These are phyloP conservation scores for Oxyria digyna DNA, from an alignment of 148 eudicot species.

Conservation along the genomic window DNA sequence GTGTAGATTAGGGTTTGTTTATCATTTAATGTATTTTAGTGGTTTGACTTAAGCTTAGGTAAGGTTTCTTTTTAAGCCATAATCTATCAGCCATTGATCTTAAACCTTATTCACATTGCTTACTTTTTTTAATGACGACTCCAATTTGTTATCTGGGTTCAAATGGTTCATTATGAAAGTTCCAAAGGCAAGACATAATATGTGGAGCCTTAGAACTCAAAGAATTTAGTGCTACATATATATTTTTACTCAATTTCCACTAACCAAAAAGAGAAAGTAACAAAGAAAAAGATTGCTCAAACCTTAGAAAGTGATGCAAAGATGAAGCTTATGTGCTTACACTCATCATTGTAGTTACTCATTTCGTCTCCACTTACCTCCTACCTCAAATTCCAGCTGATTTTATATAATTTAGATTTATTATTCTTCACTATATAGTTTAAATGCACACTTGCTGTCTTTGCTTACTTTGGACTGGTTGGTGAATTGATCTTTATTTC, in stretches of 20 bases:
- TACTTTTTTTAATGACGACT: neutral
- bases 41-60: neutral
- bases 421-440: neutral
- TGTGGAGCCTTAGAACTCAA: neutral
- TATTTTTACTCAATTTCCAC: neutral
- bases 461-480: neutral
- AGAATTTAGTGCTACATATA: neutral
- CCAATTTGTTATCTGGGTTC: neutral
- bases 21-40: neutral
- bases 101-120: neutral
- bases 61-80: neutral
- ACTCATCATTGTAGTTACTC: slow-evolving; percentile 4
- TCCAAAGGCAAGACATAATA: neutral
- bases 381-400: neutral
- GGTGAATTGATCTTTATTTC: too few species aligned
- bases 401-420: neutral
- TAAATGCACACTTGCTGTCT: neutral
- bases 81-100: neutral
- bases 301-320: neutral
- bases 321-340: neutral
- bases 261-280: neutral
- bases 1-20: too few species aligned
- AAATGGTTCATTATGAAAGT: neutral
- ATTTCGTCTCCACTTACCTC: slow-evolving; percentile 3
- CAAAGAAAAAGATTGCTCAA: neutral